Evolutionary conservation across 345 rosid genomes (phyloP), one percentile per base, ranked within the genome.

Genomic region (Hibiscus tridactylites): DNA sequence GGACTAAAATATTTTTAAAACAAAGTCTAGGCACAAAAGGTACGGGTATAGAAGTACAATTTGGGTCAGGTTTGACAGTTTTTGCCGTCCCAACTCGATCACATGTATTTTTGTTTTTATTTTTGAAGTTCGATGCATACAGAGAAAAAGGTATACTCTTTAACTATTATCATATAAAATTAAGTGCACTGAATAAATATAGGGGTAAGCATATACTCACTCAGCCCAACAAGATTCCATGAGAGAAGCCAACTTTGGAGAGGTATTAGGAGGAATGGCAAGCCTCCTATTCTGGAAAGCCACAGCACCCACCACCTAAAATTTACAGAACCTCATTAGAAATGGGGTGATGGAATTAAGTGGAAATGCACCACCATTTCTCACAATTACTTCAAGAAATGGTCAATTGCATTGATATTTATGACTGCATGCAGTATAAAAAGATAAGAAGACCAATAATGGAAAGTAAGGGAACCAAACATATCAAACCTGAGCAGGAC

Each of bases 171-270:
- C 24, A 17, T 17, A 57, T 44, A 59, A 12, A 56, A 24, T 0
- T 0, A 56, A 35, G 1, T 5, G 4, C 13, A n/a, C 56, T 53
- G 10, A 37, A 47, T 4, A 17, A 46, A 71, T 17, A 3, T 28
- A 60, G 10, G 46, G 71, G 28, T 54, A 16, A 37, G 54, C 24
- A 7, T 21, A 26, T 3, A 72, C 91, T 84, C 80, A 90, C 96
- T 91, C 97, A 0, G 90, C 88, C 97, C 98, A 94, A 79, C 98
- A 94, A 68, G 97, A 87, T 84, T 94, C 98, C 90, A 94, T 88
- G 61, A 94, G 88, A 61, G 98, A 85, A 72, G 87, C 86, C 88
- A 94, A 80, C 70, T 73, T 69, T 1, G 95, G 93, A 26, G 97
- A 83, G 50, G 92, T 85, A 71, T 80, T 84, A 6, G 79, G 87